Percentiles rank a stretch among this genome's conserved stretches.
Conservation (phyloP, 139 green algal species). For the Chlorella sp. region DNA sequence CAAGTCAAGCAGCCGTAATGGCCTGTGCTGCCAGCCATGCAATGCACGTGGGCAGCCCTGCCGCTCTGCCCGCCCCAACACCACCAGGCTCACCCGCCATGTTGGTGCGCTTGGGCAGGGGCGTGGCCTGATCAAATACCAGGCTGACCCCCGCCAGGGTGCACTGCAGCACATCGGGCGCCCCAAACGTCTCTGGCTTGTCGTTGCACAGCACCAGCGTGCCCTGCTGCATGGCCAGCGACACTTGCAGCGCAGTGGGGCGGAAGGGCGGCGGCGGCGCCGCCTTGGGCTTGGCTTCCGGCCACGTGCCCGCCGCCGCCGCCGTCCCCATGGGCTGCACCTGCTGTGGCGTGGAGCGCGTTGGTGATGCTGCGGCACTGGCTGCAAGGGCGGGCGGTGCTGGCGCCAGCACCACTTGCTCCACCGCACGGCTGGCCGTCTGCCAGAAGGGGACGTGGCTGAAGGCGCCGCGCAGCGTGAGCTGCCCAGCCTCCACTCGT, state of each 20-base stretch:
- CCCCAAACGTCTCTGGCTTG: slow-evolving; percentile 83
- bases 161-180: slow-evolving; percentile 81
- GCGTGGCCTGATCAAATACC: slow-evolving; percentile 34
- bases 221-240: slow-evolving; percentile 36
- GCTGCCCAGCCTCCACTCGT: slow-evolving; percentile 50
- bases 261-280: slow-evolving; percentile 34
- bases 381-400: background rate
- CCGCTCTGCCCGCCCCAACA: background rate
- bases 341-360: too few species aligned
- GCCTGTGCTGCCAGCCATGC: too few species aligned
- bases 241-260: slow-evolving; percentile 45
- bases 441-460: slow-evolving; percentile 74
- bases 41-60: background rate
- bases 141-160: slow-evolving; percentile 27
- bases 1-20: too few species aligned
- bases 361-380: slow-evolving; percentile 12
- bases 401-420: slow-evolving; percentile 31
- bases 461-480: slow-evolving; percentile 67
- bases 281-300: background rate
- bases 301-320: background rate
- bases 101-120: slow-evolving; percentile 54
- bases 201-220: slow-evolving; percentile 84
- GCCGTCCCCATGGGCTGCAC: too few species aligned
- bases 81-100: slow-evolving; percentile 20
- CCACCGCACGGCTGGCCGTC: slow-evolving; percentile 34